Evolutionary conservation across 495 filamentous ascomycete species (phyloP).

Genomic region (Daldinia concentrica): DNA sequence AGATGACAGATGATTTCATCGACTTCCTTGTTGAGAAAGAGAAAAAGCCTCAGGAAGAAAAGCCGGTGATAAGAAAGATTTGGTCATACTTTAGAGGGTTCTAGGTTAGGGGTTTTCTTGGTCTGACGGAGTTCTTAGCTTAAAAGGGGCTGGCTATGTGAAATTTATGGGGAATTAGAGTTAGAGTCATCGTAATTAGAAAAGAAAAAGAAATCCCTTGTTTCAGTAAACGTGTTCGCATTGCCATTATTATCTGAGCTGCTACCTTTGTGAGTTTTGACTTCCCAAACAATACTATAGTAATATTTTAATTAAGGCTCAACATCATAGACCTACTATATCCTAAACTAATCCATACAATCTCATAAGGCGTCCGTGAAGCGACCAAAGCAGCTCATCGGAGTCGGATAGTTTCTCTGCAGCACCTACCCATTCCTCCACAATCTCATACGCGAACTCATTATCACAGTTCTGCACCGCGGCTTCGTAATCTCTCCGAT

Average conservation of each 20-base stretch:
- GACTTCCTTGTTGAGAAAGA: constrained; percentile 7
- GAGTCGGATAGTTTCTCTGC: constrained; percentile 10
- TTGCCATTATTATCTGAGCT: too few relatives aligned
- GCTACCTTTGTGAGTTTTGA: background rate
- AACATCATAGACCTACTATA: background rate
- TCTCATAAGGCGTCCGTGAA: constrained; percentile 33
- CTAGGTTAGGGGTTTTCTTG: too few relatives aligned
- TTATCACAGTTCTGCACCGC: constrained; percentile 45
- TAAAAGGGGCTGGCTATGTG: background rate
- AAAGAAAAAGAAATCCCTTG: background rate
- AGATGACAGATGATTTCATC: constrained; percentile 14
- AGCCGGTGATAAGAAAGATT: background rate
- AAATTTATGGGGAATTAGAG: background rate
- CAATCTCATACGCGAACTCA: constrained; percentile 33
- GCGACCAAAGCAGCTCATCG: constrained; percentile 1
- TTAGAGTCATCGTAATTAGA: background rate
- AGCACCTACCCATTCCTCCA: constrained; percentile 40
- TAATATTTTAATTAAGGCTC: background rate
- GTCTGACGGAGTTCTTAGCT: background rate
- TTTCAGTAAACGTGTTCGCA: too few relatives aligned
- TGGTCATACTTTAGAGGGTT: constrained; percentile 11
- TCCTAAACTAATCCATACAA: background rate
- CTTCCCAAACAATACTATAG: background rate
- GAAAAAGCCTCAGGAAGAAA: background rate
- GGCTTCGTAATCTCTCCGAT: constrained; percentile 41